A percentile compares a stretch with the other conserved stretches of the same genome.
These are phyloP conservation scores for Pleurotus ostreatus DNA, from an alignment of 768 basidiomycete species.

Conservation along the genomic window DNA sequence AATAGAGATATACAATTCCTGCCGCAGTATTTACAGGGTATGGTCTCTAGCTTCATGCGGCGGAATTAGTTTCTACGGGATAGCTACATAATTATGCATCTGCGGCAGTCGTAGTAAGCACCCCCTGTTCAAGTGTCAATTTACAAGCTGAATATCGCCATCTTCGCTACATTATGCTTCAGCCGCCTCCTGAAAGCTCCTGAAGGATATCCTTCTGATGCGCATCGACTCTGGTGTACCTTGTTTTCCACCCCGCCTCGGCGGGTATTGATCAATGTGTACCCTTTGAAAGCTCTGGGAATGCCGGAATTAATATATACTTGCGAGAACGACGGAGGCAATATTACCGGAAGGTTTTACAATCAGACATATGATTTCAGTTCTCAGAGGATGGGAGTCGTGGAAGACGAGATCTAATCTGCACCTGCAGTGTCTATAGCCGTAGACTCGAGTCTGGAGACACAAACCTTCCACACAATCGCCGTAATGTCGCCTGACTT, in stretches of 20 bases:
- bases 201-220: neutral
- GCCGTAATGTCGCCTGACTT: conserved; percentile 1
- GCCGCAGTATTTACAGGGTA: too few relatives aligned
- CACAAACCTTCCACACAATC: conserved; percentile 5
- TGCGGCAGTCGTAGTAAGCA: too few relatives aligned
- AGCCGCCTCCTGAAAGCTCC: conserved; percentile 1
- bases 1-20: too few relatives aligned
- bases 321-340: neutral
- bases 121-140: too few relatives aligned
- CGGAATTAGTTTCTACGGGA: too few relatives aligned
- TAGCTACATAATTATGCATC: too few relatives aligned
- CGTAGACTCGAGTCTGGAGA: neutral
- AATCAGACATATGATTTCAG: neutral
- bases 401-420: neutral
- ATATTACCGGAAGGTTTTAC: neutral
- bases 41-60: too few relatives aligned
- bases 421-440: neutral
- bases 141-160: too few relatives aligned
- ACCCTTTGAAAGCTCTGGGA: neutral
- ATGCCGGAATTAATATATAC: neutral
- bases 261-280: neutral
- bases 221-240: neutral
- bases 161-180: neutral
- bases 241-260: conserved; percentile 3
- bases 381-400: too few relatives aligned